Evolutionary conservation across 768 basidiomycete species (phyloP), one percentile per base, ranked within the genome.

Genomic region (Termitomyces sp.): DNA sequence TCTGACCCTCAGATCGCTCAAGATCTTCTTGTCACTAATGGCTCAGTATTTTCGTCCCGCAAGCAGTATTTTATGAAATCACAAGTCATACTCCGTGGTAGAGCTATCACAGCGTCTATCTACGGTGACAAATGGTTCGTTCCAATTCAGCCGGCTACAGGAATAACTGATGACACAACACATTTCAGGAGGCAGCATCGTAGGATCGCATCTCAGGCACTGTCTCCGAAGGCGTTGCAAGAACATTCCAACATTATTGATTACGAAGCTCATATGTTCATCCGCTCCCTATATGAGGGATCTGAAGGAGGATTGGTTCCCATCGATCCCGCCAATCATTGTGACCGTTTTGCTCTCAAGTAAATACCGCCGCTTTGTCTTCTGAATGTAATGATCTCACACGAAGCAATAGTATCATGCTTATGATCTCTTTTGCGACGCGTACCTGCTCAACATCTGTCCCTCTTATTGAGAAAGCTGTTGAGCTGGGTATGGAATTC

Each of bases 161-260:
- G 8, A 7, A n/a, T 43, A 13, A 9, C 6, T 20, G 14, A 41
- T 2, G 23, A 33, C 12, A 32, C 32, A 33, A 3, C 32, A 14
- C 16, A 6, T 13, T 23, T 2, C 53, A 66, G 79, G 79, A 67
- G 76, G 55, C 72, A 75, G 44, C 77, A 81, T 50, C 74, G 79
- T 20, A 71, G 71, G 10, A 71, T 81, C 35, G 75, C 77, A 0
- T 67, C 61, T 10, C 63, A 62, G n/a, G 61, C 71, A 33, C 69
- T 81, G 20, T 69, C 68, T 6, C 64, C 68, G 16, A 68, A 68
- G 7, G 73, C 78, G 0, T 68, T 79, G 9, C 66, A 74, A 8
- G 65, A 64, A 1, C 77, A 77, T 54, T 65, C 69, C 5, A 23
- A 66, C 12, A 67, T 72, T 0, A 69, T 80, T 12, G 77, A 77